Conservation (phyloP, 148 eudicot species). For the Cornus kousa region DNA sequence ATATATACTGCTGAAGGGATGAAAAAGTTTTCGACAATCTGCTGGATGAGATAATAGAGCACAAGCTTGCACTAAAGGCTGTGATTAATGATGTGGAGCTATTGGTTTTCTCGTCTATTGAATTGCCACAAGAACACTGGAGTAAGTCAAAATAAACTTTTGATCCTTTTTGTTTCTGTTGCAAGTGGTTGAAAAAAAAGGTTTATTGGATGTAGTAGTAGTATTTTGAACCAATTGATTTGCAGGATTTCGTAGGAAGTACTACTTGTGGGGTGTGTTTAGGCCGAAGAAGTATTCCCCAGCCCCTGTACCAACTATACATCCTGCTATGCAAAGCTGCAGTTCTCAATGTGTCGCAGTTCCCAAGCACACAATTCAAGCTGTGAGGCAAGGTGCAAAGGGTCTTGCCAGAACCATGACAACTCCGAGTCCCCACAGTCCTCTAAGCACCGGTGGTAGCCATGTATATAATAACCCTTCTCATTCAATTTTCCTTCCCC, state of each 20-base stretch:
- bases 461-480: not conserved
- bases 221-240: not conserved
- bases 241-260: slow-evolving; percentile 31
- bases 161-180: not conserved
- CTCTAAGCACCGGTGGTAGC: not conserved
- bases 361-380: not conserved
- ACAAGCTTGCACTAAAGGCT: slow-evolving; percentile 26
- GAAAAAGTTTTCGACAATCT: slow-evolving; percentile 23
- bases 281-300: slow-evolving; percentile 4
- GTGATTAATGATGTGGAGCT: slow-evolving; percentile 29
- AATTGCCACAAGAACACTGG: slow-evolving; percentile 32
- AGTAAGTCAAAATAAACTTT: slow-evolving; percentile 22
- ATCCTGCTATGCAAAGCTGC: slow-evolving; percentile 1
- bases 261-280: slow-evolving; percentile 33
- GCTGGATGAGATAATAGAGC: slow-evolving; percentile 20
- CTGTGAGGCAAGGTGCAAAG: not conserved
- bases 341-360: not conserved
- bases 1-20: slow-evolving; percentile 21
- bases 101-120: slow-evolving; percentile 31
- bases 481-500: not conserved
- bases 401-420: not conserved
- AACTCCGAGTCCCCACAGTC: slow-evolving; percentile 4
- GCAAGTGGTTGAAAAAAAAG: not conserved
- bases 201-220: not conserved
- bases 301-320: not conserved